A percentile compares a stretch with the other conserved stretches of the same genome.
Conservation (phyloP, 371 early-diverging fungal species). For the Lichtheimia hyalospora region DNA sequence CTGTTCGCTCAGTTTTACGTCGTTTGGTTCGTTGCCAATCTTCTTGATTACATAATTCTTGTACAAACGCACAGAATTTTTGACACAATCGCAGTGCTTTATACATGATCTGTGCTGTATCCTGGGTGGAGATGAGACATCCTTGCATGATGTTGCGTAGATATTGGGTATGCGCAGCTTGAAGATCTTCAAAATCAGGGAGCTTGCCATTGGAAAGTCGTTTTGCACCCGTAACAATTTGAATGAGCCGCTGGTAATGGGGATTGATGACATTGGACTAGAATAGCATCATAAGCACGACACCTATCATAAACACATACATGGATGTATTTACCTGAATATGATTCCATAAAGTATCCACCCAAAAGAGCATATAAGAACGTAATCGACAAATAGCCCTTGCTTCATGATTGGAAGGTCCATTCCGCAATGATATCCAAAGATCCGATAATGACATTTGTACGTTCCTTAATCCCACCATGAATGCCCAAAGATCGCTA, state of each 20-base stretch:
- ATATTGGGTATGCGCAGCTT: conserved; percentile 49
- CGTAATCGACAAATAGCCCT: conserved; percentile 54
- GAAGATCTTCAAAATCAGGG: conserved; percentile 59
- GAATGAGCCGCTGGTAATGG: conserved; percentile 28
- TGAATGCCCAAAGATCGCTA: conserved; percentile 60
- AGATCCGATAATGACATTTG: conserved; percentile 40
- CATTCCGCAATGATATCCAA: conserved; percentile 10
- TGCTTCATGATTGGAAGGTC: conserved; percentile 2
- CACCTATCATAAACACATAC: not conserved
- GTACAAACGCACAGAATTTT: conserved; percentile 38
- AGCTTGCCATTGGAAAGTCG: conserved; percentile 4
- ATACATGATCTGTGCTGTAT: conserved; percentile 33
- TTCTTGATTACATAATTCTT: conserved; percentile 27
- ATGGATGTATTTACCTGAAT: conserved; percentile 57
- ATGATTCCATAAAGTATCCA: conserved; percentile 76
- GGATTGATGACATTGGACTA: conserved; percentile 69
- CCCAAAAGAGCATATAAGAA: conserved; percentile 69
- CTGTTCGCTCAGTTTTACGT: conserved; percentile 28
- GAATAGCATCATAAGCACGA: not conserved
- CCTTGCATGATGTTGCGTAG: conserved; percentile 47
- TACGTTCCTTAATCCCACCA: conserved; percentile 52
- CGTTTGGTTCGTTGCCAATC: conserved; percentile 26
- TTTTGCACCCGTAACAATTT: conserved; percentile 16
- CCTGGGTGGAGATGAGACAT: conserved; percentile 47
- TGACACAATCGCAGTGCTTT: conserved; percentile 38